Base-by-base conservation (phyloP, 352 stramenopile genomes). In the Phytopythium sindhum region DNA sequence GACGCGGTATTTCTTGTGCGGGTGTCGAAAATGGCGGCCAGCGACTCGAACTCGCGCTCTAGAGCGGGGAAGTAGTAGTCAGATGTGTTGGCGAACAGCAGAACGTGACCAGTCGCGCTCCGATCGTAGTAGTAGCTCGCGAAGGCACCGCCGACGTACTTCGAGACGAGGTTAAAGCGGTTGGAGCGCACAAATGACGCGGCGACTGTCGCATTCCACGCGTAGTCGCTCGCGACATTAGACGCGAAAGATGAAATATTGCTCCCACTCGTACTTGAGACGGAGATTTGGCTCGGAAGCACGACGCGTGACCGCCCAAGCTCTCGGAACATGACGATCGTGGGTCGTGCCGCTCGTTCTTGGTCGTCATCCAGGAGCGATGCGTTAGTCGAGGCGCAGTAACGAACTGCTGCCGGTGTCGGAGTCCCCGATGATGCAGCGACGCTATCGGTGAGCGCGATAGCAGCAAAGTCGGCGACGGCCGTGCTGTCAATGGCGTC, bases 141-240 rank as follows among this genome's bases (percentile, higher is more conserved):
- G 19, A 69, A 61, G 15, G 39, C 50, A 39, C 48, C 8, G 33
- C 44, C 24, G 44, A 57, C 31, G 60, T 81, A 83, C 15, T 56
- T 79, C 2, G 70, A 63, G 35, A 83, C 54, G 44, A 67, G 47
- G 17, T 62, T 73, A 65, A 75, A 81, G 21, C 74, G 72, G 44
- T 73, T 78, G 31, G 39, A 24, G 15, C 70, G 63, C 42, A 83
- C 58, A 45, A 79, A 83, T 14, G 55, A 33, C 17, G 52, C 37
- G n/a, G 78, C 21, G 35, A 35, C 57, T 7, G 60, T 53, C 45
- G 69, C 69, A 45, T 67, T 75, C 74, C 74, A 82, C 5, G 24
- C 50, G 2, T 31, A 56, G 31, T 14, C 50, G 24, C 26, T 56
- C 24, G 9, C 10, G 8, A n/a, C 31, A 23, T 10, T n/a, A 24